These are phyloP conservation scores for Alternaria triticina DNA, from an alignment of 2,329 filamentous ascomycete species.

Conservation along the genomic window DNA sequence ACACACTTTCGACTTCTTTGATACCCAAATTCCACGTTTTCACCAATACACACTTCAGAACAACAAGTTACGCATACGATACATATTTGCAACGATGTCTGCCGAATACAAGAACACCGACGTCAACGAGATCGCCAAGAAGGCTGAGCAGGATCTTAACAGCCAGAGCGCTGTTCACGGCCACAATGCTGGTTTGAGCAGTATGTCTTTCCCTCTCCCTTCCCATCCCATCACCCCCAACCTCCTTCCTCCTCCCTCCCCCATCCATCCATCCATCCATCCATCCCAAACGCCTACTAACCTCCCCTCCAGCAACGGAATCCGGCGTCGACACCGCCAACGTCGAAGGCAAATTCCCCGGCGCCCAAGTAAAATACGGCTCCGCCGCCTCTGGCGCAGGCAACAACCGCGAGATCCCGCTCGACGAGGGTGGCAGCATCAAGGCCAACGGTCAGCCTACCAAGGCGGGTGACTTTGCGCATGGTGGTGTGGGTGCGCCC, in stretches of 20 bases:
- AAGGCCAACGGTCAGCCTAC: constrained; percentile 51
- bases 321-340: constrained; percentile 55
- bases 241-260: background rate
- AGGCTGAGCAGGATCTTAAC: constrained; percentile 59
- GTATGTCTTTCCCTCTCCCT: constrained; percentile 33
- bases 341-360: constrained; percentile 53
- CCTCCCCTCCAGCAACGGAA: constrained; percentile 48
- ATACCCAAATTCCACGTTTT: background rate
- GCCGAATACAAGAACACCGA: constrained; percentile 50
- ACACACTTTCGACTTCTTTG: background rate
- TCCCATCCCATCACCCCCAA: background rate
- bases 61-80: too few relatives aligned
- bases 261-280: background rate
- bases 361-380: constrained; percentile 52
- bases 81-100: too few relatives aligned
- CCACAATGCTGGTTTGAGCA: constrained; percentile 44
- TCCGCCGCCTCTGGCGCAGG: constrained; percentile 52
- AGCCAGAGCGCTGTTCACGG: constrained; percentile 50
- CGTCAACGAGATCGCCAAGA: constrained; percentile 53
- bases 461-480: constrained; percentile 55
- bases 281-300: background rate
- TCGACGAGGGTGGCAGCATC: constrained; percentile 54
- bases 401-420: constrained; percentile 57
- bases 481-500: constrained; percentile 55
- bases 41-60: background rate